A percentile compares a stretch with the other conserved stretches of the same genome.
Conservation (phyloP, 495 filamentous ascomycete species). For the Penicillium subrubescens region DNA sequence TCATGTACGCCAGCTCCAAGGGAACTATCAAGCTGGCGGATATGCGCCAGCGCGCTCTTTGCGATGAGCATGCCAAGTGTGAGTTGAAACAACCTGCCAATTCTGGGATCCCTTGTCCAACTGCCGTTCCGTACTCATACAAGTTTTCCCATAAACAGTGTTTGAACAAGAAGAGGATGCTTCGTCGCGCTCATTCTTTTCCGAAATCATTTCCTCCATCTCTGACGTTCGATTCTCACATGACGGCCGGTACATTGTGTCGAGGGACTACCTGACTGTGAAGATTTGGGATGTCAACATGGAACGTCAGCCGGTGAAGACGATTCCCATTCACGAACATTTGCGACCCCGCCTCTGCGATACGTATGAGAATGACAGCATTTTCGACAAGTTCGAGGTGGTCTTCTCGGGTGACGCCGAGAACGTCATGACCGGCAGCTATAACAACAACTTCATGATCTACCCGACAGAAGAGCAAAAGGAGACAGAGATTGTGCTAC, state of each 20-base stretch:
- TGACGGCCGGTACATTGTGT: slow-evolving; percentile 95
- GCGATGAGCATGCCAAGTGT: slow-evolving; percentile 95
- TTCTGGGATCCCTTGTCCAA: background rate
- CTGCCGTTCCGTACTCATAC: slow-evolving; percentile 5
- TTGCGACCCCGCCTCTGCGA: slow-evolving; percentile 93
- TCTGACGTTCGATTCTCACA: slow-evolving; percentile 97
- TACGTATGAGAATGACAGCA: slow-evolving; percentile 98
- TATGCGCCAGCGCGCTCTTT: slow-evolving; percentile 94
- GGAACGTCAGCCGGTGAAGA: slow-evolving; percentile 96
- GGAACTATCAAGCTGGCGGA: slow-evolving; percentile 98
- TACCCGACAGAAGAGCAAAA: slow-evolving; percentile 94
- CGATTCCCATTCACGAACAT: slow-evolving; percentile 98
- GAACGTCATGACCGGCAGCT: slow-evolving; percentile 99
- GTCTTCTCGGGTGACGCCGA: slow-evolving; percentile 97
- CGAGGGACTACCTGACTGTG: slow-evolving; percentile 95
- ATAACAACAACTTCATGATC: slow-evolving; percentile 99
- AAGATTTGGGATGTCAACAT: slow-evolving; percentile 99
- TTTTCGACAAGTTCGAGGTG: slow-evolving; percentile 99
- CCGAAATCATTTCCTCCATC: slow-evolving; percentile 98
- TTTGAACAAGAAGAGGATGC: slow-evolving; percentile 99
- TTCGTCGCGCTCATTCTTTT: slow-evolving; percentile 98
- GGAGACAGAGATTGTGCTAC: slow-evolving; percentile 95
- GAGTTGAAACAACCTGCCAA: slow-evolving; percentile 38
- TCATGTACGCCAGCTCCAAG: slow-evolving; percentile 99
- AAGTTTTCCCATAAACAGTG: slow-evolving; percentile 53